These are phyloP conservation scores for Termitomyces sp. DNA, from an alignment of 768 basidiomycete genomes.

Conservation along the genomic window DNA sequence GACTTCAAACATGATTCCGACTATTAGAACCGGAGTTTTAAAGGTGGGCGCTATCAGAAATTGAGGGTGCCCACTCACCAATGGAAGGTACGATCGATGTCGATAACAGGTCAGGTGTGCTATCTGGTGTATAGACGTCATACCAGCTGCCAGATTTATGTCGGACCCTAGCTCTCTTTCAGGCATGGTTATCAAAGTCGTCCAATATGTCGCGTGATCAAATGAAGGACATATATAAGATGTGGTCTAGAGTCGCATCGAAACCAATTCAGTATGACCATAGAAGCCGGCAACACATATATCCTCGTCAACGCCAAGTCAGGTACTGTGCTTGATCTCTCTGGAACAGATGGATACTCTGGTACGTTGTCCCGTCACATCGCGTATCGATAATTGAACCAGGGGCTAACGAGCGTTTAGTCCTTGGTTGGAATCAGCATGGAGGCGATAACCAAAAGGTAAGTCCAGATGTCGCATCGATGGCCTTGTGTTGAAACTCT, in stretches of 20 bases:
- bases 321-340: conserved; percentile 41
- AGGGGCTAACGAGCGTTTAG: conserved; percentile 14
- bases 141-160: not conserved
- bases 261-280: conserved; percentile 9
- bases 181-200: not conserved
- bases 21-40: not conserved
- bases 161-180: not conserved
- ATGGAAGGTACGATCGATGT: conserved; percentile 13
- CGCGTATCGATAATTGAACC: not conserved
- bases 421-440: conserved; percentile 36
- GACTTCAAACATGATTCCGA: not conserved
- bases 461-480: not conserved
- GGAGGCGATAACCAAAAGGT: conserved; percentile 41
- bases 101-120: conserved; percentile 10
- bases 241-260: not conserved
- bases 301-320: conserved; percentile 24
- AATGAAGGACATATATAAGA: not conserved
- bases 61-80: not conserved
- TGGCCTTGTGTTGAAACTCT: not conserved
- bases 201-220: not conserved
- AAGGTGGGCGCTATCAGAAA: not conserved
- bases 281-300: conserved; percentile 13
- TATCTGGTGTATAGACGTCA: not conserved
- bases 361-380: conserved; percentile 16
- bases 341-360: conserved; percentile 34